Base-by-base conservation (phyloP, 768 basidiomycete genomes). In the Rhizopogon rudus region DNA sequence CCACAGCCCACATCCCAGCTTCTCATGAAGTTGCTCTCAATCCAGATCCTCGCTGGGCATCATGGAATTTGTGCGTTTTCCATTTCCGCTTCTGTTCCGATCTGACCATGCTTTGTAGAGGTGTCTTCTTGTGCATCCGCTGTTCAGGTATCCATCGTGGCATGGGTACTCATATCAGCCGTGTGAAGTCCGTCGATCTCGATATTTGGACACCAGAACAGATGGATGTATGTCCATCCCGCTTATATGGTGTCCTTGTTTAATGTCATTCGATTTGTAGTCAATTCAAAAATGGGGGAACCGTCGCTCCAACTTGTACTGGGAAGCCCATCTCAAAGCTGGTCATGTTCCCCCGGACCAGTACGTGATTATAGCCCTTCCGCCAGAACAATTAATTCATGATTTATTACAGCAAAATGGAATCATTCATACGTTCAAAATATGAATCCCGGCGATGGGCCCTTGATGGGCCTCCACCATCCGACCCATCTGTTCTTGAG, bases 171-270 rank as follows among this genome's bases (percentile, higher is more conserved):
- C 96, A 99, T 71, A 97, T 98, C 70, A 91, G 90, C 73, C 91
- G 89, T 67, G 91, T 99, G 68, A 97, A 97, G 67, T 96, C 93
- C 3, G 91, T 99, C 53, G 96, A 99, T 73, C 84, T 99, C 52
- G 96, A 99, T 64, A 83, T 90, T 16, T 99, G 96, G 96, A 96
- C 93, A 7, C 92, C 93, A 3, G 94, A 98, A 59, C 96, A 99
- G 74, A 95, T 99, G 89, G 84, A 87, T 74, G 94, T 93, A 62
- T 57, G 81, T 60, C 28, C 55, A 13, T 43, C 13, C 5, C 1
- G 40, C 48, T 22, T 29, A 28, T 29, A 45, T 22, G 43, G 39
- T 25, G 40, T 53, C 22, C 12, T 53, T 48, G 42, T 56, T 31
- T 16, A 41, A 46, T 16, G 54, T 43, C 16, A 28, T 56, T 22